Conservation (phyloP, 805 yeast species). For the Nakazawaea sp. region DNA sequence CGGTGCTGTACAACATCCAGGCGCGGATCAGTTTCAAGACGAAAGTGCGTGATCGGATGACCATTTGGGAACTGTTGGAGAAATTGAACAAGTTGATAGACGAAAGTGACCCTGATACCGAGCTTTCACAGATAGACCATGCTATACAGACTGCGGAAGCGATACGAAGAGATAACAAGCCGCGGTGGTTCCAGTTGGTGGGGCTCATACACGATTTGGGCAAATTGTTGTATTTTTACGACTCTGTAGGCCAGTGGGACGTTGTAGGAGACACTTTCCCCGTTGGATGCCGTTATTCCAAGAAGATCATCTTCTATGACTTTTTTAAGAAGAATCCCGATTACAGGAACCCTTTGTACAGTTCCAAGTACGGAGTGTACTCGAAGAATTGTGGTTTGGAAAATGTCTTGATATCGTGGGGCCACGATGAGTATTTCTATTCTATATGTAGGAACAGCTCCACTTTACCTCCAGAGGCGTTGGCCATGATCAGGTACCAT, state of each 20-base stretch:
- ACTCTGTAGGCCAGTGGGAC: slow-evolving; percentile 74
- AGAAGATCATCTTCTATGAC: slow-evolving; percentile 53
- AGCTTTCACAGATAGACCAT: slow-evolving; percentile 67
- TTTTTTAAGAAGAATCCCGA: slow-evolving; percentile 58
- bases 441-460: slow-evolving; percentile 63
- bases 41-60: slow-evolving; percentile 57
- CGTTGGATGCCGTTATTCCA: slow-evolving; percentile 61
- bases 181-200: slow-evolving; percentile 71
- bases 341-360: slow-evolving; percentile 53
- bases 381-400: slow-evolving; percentile 59
- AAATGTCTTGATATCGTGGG: slow-evolving; percentile 71
- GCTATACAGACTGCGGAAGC: slow-evolving; percentile 75
- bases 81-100: slow-evolving; percentile 56
- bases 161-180: slow-evolving; percentile 57
- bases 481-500: slow-evolving; percentile 72
- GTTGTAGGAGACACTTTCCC: slow-evolving; percentile 78
- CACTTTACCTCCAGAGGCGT: slow-evolving; percentile 54
- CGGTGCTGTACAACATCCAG: slow-evolving; percentile 66
- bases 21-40: slow-evolving; percentile 69
- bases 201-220: slow-evolving; percentile 71
- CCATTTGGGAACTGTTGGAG: slow-evolving; percentile 66
- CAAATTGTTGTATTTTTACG: slow-evolving; percentile 60
- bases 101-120: slow-evolving; percentile 73
- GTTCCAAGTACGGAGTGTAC: slow-evolving; percentile 61
- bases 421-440: slow-evolving; percentile 75